Base-by-base conservation (phyloP, 352 stramenopile species). In the Globisporangium nodosum region DNA sequence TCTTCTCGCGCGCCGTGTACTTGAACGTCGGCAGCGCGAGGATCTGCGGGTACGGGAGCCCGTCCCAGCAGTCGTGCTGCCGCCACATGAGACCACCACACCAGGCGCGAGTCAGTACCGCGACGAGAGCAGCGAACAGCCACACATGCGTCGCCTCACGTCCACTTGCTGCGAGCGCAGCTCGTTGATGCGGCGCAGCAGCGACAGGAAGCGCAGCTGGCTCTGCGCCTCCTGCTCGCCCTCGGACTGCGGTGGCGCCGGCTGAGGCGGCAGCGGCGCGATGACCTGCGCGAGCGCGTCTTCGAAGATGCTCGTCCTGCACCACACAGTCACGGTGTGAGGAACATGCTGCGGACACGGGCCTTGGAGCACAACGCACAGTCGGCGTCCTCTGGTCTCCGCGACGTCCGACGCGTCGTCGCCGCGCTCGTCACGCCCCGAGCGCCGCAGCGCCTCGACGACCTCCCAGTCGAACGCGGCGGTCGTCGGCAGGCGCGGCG, bases 31-130 rank as follows among this genome's bases (percentile, higher is more conserved):
- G 84, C 9, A 93, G 65, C 45, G 81, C 69, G 31, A 93, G 65
- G 50, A 93, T 93, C 67, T 93, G 84, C 20, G 84, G 84, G 56
- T 93, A 93, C 39, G 84, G 81, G 4, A 93, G 67, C 3, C 84
- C 84, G 58, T 89, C 78, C 78, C 79, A 90, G 20, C 64, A 78
- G 18, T 90, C 82, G 5, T 60, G 68, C 81, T 88, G 49, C n/a
- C 18, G 12, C 16, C n/a, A 11, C 49, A 54, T 21, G 24, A 37
- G 5, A 56, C 24, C 24, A 27, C 24, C 24, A 3, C 24, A 27
- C 24, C 24, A 27, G 24, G 24, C 24, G 24, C 24, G 8, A 53
- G 12, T 40, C 13, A 53, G 6, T 13, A 27, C 24, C 24, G 24
- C 1, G 24, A 27, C 24, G 24, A 27, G 24, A 27, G 24, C 24